Percentiles rank a stretch among this genome's conserved stretches.
Conservation (phyloP, 192 early-diverging fungal species). For the Phycomyces blakesleeanus region DNA sequence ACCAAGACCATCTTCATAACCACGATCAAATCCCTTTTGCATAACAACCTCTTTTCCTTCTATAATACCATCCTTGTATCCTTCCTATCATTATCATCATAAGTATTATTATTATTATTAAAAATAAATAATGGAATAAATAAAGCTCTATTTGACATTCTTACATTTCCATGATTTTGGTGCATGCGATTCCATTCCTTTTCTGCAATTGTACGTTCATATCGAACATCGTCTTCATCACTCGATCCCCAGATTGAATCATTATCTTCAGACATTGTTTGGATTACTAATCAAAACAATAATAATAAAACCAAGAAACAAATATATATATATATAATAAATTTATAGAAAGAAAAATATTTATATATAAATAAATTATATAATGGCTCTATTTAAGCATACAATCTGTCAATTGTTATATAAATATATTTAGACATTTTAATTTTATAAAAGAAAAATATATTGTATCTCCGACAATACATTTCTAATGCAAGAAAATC, state of each 20-base stretch:
- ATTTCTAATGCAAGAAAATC: too few species aligned
- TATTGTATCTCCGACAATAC: too few species aligned
- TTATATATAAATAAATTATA: too few species aligned
- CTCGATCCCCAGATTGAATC: constrained; percentile 49
- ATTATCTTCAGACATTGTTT: constrained; percentile 27
- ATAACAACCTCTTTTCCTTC: constrained; percentile 56
- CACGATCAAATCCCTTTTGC: constrained; percentile 60
- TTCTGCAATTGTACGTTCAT: constrained; percentile 56
- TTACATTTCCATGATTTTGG: constrained; percentile 61
- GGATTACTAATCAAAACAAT: too few species aligned
- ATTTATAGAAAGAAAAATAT: too few species aligned
- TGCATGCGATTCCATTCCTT: constrained; percentile 58
- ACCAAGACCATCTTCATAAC: constrained; percentile 52
- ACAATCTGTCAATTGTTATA: too few species aligned
- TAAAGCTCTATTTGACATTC: not conserved
- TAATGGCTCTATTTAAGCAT: too few species aligned
- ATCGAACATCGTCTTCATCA: constrained; percentile 40
- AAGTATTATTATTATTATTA: too few species aligned
- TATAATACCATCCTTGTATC: constrained; percentile 62
- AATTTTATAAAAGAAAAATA: too few species aligned
- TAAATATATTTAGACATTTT: too few species aligned
- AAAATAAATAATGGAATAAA: not conserved
- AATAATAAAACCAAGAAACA: too few species aligned
- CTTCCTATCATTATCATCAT: constrained; percentile 40
- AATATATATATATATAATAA: too few species aligned